Conservation (phyloP, 2,329 filamentous ascomycete genomes). For the Penicillium sp. region DNA sequence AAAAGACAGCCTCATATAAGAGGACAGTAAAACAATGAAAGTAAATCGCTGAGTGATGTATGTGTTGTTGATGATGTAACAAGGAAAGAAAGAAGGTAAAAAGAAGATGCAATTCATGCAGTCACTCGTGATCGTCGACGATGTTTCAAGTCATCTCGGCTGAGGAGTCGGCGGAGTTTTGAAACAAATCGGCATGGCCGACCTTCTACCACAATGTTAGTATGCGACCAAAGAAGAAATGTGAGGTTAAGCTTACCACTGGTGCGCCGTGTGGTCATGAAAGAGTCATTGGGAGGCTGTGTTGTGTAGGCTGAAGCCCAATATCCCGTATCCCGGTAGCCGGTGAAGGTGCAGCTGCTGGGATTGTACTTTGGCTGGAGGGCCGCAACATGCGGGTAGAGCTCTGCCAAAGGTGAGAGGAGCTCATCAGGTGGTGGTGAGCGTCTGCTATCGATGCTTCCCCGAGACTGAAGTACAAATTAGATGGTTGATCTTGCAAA, state of each 20-base stretch:
- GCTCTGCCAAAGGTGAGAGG: conserved; percentile 33
- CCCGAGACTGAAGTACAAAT: conserved; percentile 21
- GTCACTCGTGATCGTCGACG: conserved; percentile 23
- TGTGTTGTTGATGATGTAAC: neutral
- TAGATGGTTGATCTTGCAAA: conserved; percentile 1
- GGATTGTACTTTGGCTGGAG: conserved; percentile 36
- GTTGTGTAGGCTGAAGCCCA: conserved; percentile 35
- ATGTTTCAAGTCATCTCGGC: conserved; percentile 32
- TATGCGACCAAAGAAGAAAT: conserved; percentile 5
- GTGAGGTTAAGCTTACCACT: conserved; percentile 26
- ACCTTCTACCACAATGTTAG: conserved; percentile 26
- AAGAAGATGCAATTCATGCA: conserved; percentile 4
- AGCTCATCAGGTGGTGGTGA: conserved; percentile 31
- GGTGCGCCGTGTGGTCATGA: conserved; percentile 20
- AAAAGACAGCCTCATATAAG: neutral
- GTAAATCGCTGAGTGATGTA: neutral
- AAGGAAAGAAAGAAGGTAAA: neutral
- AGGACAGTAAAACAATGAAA: neutral
- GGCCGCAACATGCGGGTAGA: conserved; percentile 41
- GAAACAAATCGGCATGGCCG: conserved; percentile 32
- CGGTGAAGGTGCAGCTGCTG: conserved; percentile 29
- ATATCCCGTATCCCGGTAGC: conserved; percentile 32
- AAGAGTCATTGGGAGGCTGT: conserved; percentile 24
- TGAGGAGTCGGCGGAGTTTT: conserved; percentile 34
- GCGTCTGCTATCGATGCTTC: conserved; percentile 29